Base-by-base conservation (phyloP, 108 stramenopile genomes). In the Epithemia pelagica region DNA sequence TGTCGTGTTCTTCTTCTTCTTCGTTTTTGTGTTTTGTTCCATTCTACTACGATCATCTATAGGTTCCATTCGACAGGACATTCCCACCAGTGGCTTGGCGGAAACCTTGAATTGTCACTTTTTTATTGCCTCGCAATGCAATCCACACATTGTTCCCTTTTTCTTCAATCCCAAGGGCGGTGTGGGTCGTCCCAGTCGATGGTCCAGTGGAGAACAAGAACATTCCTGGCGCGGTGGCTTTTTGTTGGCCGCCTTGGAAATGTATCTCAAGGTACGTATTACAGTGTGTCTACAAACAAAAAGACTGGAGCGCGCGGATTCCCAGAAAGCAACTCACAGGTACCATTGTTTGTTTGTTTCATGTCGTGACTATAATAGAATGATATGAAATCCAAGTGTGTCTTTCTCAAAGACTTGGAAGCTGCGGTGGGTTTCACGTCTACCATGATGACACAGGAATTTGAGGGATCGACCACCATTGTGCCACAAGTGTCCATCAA, bases 71-170 rank as follows among this genome's bases (percentile, higher is more conserved):
- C 86, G 87, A 23, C 70, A 76, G 28, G 96, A 96, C 78, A 91
- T 96, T 61, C 97, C 96, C 18, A 83, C 84, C n/a, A 71, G 70
- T 23, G 92, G 92, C 21, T 77, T 96, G 33, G 78, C 85, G 28
- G 95, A 96, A 72, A 86, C 95, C 69, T 79, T 99, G 60, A 98
- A 98, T 78, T 95, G 96, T 68, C 94, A 95, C 28, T 97, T 97
- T 68, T 97, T 97, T 69, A 65, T 99, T 51, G 94, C 95, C 37
- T 81, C 86, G 0, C 98, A 99, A 74, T 87, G 78, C 15, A 95
- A 96, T 61, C 67, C 67, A 25, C 85, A 86, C 61, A 82, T 87
- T 30, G 87, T 88, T 1, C 89, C 92, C 2, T 86, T 96, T 71
- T 82, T 97, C 54, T 93, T 87, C 72, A 74, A 84, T 32, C 54